Evolutionary conservation across 2,329 filamentous ascomycete species (phyloP).

Genomic region (Ambrosiella xylebori): DNA sequence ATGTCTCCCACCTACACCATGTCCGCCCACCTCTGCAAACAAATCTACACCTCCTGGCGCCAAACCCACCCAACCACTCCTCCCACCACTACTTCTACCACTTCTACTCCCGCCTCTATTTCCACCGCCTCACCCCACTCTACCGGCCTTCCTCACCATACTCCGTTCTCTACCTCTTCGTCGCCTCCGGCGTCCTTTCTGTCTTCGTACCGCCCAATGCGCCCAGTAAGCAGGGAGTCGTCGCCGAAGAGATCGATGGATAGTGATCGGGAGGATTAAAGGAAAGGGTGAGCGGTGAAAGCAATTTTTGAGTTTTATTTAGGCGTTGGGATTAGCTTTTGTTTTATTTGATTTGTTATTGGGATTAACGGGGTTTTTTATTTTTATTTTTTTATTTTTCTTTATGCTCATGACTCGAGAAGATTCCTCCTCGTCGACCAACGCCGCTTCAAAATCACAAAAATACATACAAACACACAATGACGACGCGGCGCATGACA

Average conservation of each 20-base stretch:
- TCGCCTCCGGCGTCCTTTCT: slow-evolving; percentile 2
- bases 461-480: neutral
- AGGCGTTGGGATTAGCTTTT: neutral
- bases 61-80: slow-evolving; percentile 21
- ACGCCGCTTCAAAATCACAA: neutral
- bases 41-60: slow-evolving; percentile 42
- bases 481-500: neutral
- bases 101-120: slow-evolving; percentile 6
- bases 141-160: slow-evolving; percentile 8
- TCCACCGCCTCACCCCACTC: slow-evolving; percentile 2
- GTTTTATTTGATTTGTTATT: neutral
- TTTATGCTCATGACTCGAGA: neutral
- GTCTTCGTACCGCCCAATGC: neutral
- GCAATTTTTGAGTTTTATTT: slow-evolving; percentile 1
- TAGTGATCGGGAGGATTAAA: slow-evolving; percentile 11
- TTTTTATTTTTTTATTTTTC: neutral
- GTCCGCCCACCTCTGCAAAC: slow-evolving; percentile 42
- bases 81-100: slow-evolving; percentile 8
- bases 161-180: neutral
- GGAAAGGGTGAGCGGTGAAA: slow-evolving; percentile 3
- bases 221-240: slow-evolving; percentile 18
- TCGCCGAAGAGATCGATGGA: slow-evolving; percentile 17
- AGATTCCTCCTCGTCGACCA: neutral
- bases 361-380: neutral
- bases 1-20: slow-evolving; percentile 46